A percentile compares a stretch with the other conserved stretches of the same genome.
phyloP scores from a whole-genome alignment of 495 filamentous ascomycete genomes.

The Saxophila tyrrhenica region DNA sequence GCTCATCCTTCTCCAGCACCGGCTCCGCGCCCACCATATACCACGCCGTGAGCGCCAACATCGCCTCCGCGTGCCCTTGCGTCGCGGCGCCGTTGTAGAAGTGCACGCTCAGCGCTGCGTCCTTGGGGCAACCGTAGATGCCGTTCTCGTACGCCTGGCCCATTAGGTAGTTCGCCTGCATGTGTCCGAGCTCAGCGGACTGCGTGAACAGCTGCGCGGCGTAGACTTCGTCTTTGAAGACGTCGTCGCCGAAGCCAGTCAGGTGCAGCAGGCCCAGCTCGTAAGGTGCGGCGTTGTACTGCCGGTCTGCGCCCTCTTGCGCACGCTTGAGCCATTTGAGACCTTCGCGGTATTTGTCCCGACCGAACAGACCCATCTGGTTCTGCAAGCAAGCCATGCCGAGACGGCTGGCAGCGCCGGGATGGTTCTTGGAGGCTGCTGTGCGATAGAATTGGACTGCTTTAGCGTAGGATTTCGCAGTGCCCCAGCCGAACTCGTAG shows the following conservation, averaged over 20 bases:
- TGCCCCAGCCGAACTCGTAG: constrained; percentile 98
- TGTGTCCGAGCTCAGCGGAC: constrained; percentile 81
- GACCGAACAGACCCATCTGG: constrained; percentile 65
- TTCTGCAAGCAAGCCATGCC: constrained; percentile 80
- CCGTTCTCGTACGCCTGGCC: constrained; percentile 98
- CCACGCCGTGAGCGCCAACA: constrained; percentile 99
- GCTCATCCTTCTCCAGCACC: constrained; percentile 85
- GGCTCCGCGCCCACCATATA: constrained; percentile 94
- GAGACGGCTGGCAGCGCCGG: constrained; percentile 85
- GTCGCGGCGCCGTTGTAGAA: constrained; percentile 93
- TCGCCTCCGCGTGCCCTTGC: constrained; percentile 69
- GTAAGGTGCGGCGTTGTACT: constrained; percentile 89
- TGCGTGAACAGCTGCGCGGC: constrained; percentile 91
- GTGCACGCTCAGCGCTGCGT: constrained; percentile 89
- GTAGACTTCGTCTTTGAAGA: constrained; percentile 82
- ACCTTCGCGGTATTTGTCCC: constrained; percentile 71
- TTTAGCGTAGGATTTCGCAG: constrained; percentile 72
- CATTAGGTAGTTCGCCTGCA: constrained; percentile 71
- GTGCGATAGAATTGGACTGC: constrained; percentile 88
- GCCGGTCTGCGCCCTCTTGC: constrained; percentile 71
- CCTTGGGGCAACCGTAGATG: constrained; percentile 69
- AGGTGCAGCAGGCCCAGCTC: constrained; percentile 82
- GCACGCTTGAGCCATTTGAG: constrained; percentile 95
- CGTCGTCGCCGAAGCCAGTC: constrained; percentile 77
- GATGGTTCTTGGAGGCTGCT: constrained; percentile 84